These are phyloP conservation scores for Emergomyces orientalis DNA, from an alignment of 2,329 filamentous ascomycete genomes.

Conservation along the genomic window DNA sequence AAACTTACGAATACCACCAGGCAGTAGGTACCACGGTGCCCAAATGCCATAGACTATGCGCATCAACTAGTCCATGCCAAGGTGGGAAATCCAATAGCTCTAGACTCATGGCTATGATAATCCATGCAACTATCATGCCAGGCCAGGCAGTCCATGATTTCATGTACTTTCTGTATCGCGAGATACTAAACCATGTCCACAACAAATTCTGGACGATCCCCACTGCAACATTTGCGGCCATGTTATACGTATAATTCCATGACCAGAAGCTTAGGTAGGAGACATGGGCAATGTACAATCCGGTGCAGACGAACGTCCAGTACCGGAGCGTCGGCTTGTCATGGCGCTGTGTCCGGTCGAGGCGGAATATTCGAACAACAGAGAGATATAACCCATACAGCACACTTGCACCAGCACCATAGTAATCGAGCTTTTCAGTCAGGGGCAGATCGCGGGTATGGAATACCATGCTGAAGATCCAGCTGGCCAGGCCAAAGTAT, in stretches of 20 bases:
- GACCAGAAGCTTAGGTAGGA: constrained; percentile 72
- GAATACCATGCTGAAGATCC: constrained; percentile 84
- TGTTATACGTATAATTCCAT: constrained; percentile 98
- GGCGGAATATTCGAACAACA: constrained; percentile 68
- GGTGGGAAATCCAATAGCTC: constrained; percentile 93
- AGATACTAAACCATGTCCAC: constrained; percentile 77
- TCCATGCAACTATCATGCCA: constrained; percentile 81
- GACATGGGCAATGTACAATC: constrained; percentile 67
- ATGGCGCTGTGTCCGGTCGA: constrained; percentile 52
- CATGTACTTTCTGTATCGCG: constrained; percentile 60
- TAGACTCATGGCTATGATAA: constrained; percentile 87
- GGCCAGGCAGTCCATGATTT: constrained; percentile 81
- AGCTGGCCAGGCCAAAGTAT: constrained; percentile 70
- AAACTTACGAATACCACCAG: constrained; percentile 86
- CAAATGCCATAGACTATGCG: constrained; percentile 91
- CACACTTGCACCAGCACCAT: constrained; percentile 80
- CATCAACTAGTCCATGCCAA: constrained; percentile 71
- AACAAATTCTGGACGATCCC: constrained; percentile 72
- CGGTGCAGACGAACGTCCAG: constrained; percentile 66
- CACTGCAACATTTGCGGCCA: constrained; percentile 81
- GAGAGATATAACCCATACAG: constrained; percentile 87
- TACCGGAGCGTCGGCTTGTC: constrained; percentile 47
- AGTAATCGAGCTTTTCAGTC: constrained; percentile 95
- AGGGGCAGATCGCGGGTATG: constrained; percentile 76
- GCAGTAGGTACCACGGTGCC: constrained; percentile 81